Evolutionary conservation across 768 basidiomycete species (phyloP).

Genomic region (Lentinula boryana): DNA sequence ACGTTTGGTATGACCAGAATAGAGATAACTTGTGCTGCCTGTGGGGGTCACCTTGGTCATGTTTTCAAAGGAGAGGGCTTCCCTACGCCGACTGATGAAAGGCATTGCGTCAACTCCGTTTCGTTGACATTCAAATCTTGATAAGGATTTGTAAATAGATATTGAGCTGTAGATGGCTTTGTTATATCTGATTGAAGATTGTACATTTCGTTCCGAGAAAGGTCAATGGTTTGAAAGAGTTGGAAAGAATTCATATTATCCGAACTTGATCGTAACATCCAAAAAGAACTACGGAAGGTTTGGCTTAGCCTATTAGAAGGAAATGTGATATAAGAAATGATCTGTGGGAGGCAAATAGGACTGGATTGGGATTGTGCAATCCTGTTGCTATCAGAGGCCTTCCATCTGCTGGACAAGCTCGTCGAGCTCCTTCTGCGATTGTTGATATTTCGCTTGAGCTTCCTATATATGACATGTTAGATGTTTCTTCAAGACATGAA

Average conservation of each 20-base stretch:
- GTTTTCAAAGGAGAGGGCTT: conserved; percentile 93
- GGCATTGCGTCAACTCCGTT: conserved; percentile 88
- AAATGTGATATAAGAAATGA: neutral
- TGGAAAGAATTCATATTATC: neutral
- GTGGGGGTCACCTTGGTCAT: conserved; percentile 92
- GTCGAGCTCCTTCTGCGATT: conserved; percentile 76
- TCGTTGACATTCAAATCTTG: conserved; percentile 62
- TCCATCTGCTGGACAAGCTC: conserved; percentile 78
- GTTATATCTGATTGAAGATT: neutral
- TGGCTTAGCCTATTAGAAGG: neutral
- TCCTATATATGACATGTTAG: conserved; percentile 43
- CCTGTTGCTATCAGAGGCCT: conserved; percentile 38
- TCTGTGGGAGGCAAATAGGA: conserved; percentile 5
- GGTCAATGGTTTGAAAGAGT: neutral
- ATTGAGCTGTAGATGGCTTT: neutral
- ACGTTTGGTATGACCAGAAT: conserved; percentile 63
- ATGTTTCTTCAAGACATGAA: conserved; percentile 5
- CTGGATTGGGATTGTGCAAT: neutral
- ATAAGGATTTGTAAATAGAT: neutral
- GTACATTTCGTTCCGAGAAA: neutral
- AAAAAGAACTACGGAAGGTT: conserved; percentile 1
- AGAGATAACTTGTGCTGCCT: conserved; percentile 87
- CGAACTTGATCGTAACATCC: conserved; percentile 2
- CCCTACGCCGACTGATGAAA: conserved; percentile 73
- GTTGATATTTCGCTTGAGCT: conserved; percentile 58